A percentile compares a stretch with the other conserved stretches of the same genome.
Evolutionary conservation across 1,284 basidiomycete species (phyloP).

Genomic region (Boletus sp.): DNA sequence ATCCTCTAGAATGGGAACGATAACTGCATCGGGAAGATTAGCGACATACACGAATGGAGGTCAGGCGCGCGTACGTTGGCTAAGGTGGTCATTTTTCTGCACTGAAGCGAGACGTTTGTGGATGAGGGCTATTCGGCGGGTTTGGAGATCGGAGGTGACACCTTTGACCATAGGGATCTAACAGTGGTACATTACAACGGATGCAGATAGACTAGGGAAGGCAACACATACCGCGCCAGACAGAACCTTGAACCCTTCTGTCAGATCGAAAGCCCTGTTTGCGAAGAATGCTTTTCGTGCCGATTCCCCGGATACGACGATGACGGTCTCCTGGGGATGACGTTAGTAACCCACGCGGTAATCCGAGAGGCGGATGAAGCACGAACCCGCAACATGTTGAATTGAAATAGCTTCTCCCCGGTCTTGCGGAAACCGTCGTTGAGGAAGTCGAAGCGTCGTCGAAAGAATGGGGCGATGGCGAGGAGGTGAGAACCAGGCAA

Average conservation of each 20-base stretch:
- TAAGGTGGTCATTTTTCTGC: slow-evolving; percentile 59
- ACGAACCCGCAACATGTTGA: slow-evolving; percentile 55
- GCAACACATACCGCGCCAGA: slow-evolving; percentile 62
- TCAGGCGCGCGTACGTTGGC: slow-evolving; percentile 46
- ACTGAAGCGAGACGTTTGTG: slow-evolving; percentile 63
- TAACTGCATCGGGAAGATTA: slow-evolving; percentile 43
- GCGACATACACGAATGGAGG: slow-evolving; percentile 3
- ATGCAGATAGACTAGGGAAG: slow-evolving; percentile 5
- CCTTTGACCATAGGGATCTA: slow-evolving; percentile 73
- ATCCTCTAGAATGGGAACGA: slow-evolving; percentile 62
- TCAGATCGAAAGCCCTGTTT: slow-evolving; percentile 65
- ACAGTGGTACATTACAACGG: slow-evolving; percentile 6
- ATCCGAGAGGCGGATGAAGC: slow-evolving; percentile 6
- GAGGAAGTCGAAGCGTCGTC: slow-evolving; percentile 64
- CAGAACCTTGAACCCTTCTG: slow-evolving; percentile 71
- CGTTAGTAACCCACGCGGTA: slow-evolving; percentile 19
- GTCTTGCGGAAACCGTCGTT: slow-evolving; percentile 66
- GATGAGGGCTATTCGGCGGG: slow-evolving; percentile 57
- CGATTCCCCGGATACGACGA: slow-evolving; percentile 69
- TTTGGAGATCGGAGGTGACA: slow-evolving; percentile 65
- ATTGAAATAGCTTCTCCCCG: slow-evolving; percentile 62
- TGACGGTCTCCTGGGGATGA: slow-evolving; percentile 54
- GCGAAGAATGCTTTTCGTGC: slow-evolving; percentile 68
- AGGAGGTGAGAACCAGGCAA: slow-evolving; percentile 57
- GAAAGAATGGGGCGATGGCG: slow-evolving; percentile 64